Conservation (phyloP, 768 basidiomycete genomes). For the Xerocomus spinulosus region DNA sequence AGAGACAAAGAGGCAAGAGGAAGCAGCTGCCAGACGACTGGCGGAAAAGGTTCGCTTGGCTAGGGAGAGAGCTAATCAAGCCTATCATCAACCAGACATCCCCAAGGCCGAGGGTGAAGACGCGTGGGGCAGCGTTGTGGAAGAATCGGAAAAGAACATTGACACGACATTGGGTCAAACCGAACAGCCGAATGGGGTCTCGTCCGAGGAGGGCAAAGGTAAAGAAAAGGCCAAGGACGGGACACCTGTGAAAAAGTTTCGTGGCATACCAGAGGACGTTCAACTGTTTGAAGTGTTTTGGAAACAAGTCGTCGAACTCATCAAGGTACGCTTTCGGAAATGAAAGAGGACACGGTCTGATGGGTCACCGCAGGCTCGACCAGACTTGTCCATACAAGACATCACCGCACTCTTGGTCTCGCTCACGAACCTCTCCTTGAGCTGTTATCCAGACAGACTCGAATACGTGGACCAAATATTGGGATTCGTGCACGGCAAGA, state of each 20-base stretch:
- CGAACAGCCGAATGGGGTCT: slow-evolving; percentile 17
- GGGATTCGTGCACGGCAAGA: slow-evolving; percentile 81
- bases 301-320: slow-evolving; percentile 96
- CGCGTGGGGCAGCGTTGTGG: slow-evolving; percentile 22
- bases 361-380: slow-evolving; percentile 65
- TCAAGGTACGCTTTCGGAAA: slow-evolving; percentile 61
- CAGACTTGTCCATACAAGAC: slow-evolving; percentile 95
- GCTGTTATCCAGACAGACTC: slow-evolving; percentile 94
- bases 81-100: slow-evolving; percentile 37
- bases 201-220: slow-evolving; percentile 27
- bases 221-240: slow-evolving; percentile 64
- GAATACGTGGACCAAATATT: slow-evolving; percentile 98
- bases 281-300: slow-evolving; percentile 98
- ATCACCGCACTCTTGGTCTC: slow-evolving; percentile 96
- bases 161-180: background rate
- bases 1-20: slow-evolving; percentile 89
- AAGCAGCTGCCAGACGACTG: slow-evolving; percentile 82
- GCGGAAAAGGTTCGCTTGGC: slow-evolving; percentile 81
- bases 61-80: slow-evolving; percentile 54
- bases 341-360: background rate
- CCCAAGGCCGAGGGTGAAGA: slow-evolving; percentile 22
- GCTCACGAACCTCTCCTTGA: slow-evolving; percentile 88
- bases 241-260: slow-evolving; percentile 68
- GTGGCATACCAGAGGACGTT: slow-evolving; percentile 93
- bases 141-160: slow-evolving; percentile 19